Percentiles rank a stretch among this genome's conserved stretches.
Conservation (phyloP, 306 rosid species). For the Quercus suber region DNA sequence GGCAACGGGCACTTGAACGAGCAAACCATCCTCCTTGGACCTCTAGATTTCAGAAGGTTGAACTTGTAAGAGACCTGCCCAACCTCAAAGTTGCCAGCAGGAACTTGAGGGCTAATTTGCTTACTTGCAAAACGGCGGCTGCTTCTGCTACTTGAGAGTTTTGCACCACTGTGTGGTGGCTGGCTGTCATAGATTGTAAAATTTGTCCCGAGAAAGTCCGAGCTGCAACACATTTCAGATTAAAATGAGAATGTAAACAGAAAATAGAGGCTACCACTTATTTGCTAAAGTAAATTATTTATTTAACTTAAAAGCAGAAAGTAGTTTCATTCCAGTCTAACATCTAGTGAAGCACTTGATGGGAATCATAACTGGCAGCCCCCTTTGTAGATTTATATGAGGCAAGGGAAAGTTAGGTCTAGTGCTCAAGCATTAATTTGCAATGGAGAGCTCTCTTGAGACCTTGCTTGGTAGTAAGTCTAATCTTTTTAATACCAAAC, state of each 20-base stretch:
- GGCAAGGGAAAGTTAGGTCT: too few species aligned
- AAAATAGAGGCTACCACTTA: background rate
- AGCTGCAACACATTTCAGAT: conserved; percentile 52
- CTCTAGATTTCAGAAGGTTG: conserved; percentile 95
- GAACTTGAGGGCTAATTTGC: conserved; percentile 97
- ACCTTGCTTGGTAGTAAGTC: too few species aligned
- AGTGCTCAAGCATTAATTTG: too few species aligned
- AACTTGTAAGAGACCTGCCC: conserved; percentile 91
- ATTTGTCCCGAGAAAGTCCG: conserved; percentile 95
- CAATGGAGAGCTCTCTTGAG: too few species aligned
- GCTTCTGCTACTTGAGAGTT: conserved; percentile 65
- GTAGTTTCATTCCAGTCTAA: background rate
- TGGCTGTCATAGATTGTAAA: conserved; percentile 90
- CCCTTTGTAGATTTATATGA: too few species aligned
- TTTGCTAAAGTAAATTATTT: background rate
- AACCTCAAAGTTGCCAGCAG: conserved; percentile 89
- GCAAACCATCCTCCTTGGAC: conserved; percentile 96
- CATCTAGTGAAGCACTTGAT: background rate
- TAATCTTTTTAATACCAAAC: too few species aligned
- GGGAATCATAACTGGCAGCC: too few species aligned
- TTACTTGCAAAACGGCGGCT: conserved; percentile 94
- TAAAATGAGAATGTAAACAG: background rate
- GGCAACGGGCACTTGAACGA: conserved; percentile 52
- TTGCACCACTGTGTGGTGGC: conserved; percentile 90
- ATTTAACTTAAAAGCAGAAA: background rate